Conservation (phyloP, 2,329 filamentous ascomycete species). For the Ophiosphaerella korrae region DNA sequence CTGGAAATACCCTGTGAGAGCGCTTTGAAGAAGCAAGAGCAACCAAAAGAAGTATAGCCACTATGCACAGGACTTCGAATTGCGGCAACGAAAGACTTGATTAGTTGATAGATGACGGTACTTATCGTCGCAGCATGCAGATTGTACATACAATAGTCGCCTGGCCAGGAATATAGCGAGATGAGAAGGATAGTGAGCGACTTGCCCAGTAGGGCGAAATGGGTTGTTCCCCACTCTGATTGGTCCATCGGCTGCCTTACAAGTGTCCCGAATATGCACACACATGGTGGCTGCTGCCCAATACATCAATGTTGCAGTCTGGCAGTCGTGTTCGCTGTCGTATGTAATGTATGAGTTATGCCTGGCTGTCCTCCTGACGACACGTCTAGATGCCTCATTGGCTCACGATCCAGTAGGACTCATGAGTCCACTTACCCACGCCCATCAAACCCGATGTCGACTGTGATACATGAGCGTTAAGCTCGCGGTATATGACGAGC, state of each 20-base stretch:
- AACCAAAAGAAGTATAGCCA: conserved; percentile 21
- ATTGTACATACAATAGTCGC: conserved; percentile 20
- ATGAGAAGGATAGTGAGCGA: conserved; percentile 26
- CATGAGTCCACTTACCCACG: conserved; percentile 21
- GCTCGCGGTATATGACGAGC: conserved; percentile 34
- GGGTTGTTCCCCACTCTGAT: conserved; percentile 32
- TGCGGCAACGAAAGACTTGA: conserved; percentile 15
- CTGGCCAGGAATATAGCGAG: conserved; percentile 20
- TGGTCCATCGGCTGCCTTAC: conserved; percentile 36
- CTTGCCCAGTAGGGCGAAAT: conserved; percentile 24
- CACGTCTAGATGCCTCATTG: conserved; percentile 35
- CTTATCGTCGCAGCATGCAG: conserved; percentile 21
- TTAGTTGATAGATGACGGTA: conserved; percentile 24
- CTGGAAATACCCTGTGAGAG: conserved; percentile 36
- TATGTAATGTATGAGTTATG: conserved; percentile 24
- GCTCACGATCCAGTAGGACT: conserved; percentile 21
- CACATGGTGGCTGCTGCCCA: conserved; percentile 36
- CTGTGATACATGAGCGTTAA: conserved; percentile 40
- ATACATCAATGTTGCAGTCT: conserved; percentile 30
- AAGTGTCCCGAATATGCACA: conserved; percentile 41
- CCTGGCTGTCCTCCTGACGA: conserved; percentile 22
- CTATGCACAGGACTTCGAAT: conserved; percentile 21
- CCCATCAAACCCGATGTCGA: conserved; percentile 22
- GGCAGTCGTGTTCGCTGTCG: conserved; percentile 21
- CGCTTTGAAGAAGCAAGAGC: conserved; percentile 30